Evolutionary conservation across 768 basidiomycete genomes (phyloP).

Genomic region (Podaxis mareebaensis): DNA sequence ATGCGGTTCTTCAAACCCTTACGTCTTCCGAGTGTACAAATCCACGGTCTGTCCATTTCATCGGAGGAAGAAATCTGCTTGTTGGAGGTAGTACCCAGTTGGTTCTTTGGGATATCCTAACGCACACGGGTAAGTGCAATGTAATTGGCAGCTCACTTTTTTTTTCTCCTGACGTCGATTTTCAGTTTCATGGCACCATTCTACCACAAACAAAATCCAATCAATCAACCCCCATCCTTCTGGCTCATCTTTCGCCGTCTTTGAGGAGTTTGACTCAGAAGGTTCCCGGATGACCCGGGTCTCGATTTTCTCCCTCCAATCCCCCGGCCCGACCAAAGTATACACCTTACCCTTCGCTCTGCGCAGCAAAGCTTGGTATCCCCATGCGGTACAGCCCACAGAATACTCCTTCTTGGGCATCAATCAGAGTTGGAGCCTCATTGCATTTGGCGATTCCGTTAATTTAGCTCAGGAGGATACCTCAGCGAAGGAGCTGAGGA

Average conservation of each 20-base stretch:
- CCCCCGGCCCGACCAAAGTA: slow-evolving; percentile 43
- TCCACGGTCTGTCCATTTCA: slow-evolving; percentile 55
- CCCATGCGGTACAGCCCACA: slow-evolving; percentile 18
- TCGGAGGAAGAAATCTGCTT: slow-evolving; percentile 73
- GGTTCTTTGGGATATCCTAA: slow-evolving; percentile 73
- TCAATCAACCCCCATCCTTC: slow-evolving; percentile 55
- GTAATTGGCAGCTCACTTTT: not conserved
- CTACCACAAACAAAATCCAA: slow-evolving; percentile 36
- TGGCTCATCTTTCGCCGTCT: slow-evolving; percentile 59
- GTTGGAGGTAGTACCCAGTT: slow-evolving; percentile 49
- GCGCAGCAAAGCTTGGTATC: slow-evolving; percentile 44
- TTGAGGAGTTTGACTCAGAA: slow-evolving; percentile 36
- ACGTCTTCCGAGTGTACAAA: slow-evolving; percentile 53
- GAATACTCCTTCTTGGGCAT: slow-evolving; percentile 50
- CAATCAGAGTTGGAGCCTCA: slow-evolving; percentile 62
- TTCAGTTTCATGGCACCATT: slow-evolving; percentile 63
- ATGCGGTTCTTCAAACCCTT: slow-evolving; percentile 58
- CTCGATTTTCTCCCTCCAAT: slow-evolving; percentile 48
- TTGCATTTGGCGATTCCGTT: slow-evolving; percentile 64
- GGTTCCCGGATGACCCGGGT: slow-evolving; percentile 38
- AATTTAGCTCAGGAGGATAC: slow-evolving; percentile 44
- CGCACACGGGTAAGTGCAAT: slow-evolving; percentile 52
- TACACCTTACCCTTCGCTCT: slow-evolving; percentile 63
- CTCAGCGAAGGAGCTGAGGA: slow-evolving; percentile 37
- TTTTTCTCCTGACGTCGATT: slow-evolving; percentile 8